phyloP scores from a whole-genome alignment of 495 filamentous ascomycete genomes.

The Elaphomyces granulatus region DNA sequence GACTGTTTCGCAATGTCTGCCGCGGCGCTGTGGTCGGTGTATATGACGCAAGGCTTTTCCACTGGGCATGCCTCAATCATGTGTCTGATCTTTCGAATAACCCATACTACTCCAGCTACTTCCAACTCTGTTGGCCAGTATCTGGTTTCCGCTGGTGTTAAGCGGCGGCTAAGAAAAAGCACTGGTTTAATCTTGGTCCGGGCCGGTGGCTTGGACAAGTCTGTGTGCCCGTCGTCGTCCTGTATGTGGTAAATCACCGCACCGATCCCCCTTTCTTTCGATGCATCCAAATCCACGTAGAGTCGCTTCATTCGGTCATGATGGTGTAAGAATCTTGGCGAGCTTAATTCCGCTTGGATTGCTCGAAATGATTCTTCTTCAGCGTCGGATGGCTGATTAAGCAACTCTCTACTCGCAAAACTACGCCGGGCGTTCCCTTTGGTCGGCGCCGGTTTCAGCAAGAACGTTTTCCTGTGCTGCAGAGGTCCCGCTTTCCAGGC shows the following conservation, averaged over 20 bases:
- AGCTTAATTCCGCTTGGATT: neutral
- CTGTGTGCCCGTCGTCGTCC: too few relatives aligned
- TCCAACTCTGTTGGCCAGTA: slow-evolving; percentile 5
- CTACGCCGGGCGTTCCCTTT: neutral
- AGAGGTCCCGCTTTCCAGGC: neutral
- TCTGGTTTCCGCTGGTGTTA: neutral
- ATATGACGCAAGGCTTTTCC: neutral
- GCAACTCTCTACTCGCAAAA: too few relatives aligned
- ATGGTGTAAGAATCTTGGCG: neutral
- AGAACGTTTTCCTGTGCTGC: neutral
- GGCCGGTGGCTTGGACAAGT: neutral
- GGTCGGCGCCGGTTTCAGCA: neutral
- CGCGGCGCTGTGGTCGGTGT: neutral
- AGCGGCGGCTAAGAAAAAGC: neutral
- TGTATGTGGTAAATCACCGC: slow-evolving; percentile 1
- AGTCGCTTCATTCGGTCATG: neutral
- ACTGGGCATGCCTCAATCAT: neutral
- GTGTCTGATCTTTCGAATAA: neutral
- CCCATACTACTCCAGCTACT: neutral
- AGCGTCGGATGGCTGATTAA: too few relatives aligned
- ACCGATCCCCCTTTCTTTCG: slow-evolving; percentile 1
- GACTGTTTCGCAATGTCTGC: neutral
- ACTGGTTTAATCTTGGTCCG: neutral
- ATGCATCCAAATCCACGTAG: slow-evolving; percentile 6
- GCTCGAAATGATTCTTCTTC: neutral